Percentiles rank a stretch among this genome's conserved stretches.
phyloP scores from a whole-genome alignment of 768 basidiomycete genomes.

The Boletus huronensis region DNA sequence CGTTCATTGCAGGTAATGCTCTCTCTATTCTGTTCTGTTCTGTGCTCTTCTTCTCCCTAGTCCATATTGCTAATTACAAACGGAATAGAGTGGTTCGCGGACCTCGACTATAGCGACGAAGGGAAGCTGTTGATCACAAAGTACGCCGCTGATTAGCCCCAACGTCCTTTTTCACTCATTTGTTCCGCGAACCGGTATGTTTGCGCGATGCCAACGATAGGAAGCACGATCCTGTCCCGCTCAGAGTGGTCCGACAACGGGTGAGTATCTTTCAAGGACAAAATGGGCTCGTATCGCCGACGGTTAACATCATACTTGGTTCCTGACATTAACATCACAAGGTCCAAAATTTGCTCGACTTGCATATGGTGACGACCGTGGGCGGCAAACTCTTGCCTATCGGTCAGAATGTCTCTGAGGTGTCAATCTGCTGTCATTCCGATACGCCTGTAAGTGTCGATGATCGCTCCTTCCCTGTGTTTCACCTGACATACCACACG shows the following conservation, averaged over 20 bases:
- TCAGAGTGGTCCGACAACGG: slow-evolving; percentile 40
- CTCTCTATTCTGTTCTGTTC: too few relatives aligned
- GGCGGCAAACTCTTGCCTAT: slow-evolving; percentile 41
- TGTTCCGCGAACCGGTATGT: background rate
- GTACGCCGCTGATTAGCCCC: slow-evolving; percentile 25
- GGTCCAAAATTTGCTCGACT: slow-evolving; percentile 43
- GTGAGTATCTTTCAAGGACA: slow-evolving; percentile 28
- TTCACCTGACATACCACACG: background rate
- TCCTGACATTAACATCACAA: slow-evolving; percentile 13
- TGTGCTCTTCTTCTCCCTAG: background rate
- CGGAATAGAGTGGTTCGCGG: slow-evolving; percentile 59
- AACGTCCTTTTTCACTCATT: background rate
- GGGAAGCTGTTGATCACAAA: slow-evolving; percentile 61
- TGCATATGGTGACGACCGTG: slow-evolving; percentile 47
- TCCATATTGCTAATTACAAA: background rate
- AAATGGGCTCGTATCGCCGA: background rate
- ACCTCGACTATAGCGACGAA: slow-evolving; percentile 55
- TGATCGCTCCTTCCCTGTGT: background rate
- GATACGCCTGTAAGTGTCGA: slow-evolving; percentile 52
- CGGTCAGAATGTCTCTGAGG: slow-evolving; percentile 42
- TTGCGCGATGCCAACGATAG: slow-evolving; percentile 26
- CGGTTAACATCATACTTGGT: background rate
- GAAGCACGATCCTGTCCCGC: slow-evolving; percentile 47
- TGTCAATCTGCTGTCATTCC: slow-evolving; percentile 64
- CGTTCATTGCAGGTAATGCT: slow-evolving; percentile 55